Conservation (phyloP, 805 yeast species). For the Kuraishia floccosa region DNA sequence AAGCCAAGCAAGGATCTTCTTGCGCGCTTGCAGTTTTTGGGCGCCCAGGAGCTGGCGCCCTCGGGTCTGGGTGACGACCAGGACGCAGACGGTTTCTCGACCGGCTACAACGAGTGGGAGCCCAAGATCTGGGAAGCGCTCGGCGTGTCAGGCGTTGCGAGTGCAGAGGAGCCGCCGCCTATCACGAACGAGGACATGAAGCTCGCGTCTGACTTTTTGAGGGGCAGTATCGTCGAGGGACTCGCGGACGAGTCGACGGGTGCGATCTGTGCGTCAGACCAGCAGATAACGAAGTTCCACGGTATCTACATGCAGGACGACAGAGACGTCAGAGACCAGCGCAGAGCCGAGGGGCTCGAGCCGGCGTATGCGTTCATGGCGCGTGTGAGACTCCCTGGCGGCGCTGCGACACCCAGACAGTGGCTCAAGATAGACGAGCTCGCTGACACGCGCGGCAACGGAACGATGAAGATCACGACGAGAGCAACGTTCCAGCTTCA, state of each 20-base stretch:
- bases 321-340: conserved; percentile 87
- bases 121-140: conserved; percentile 75
- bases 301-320: conserved; percentile 99
- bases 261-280: conserved; percentile 82
- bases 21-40: conserved; percentile 53
- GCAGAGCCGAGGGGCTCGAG: conserved; percentile 86
- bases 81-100: conserved; percentile 90
- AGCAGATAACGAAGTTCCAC: conserved; percentile 92
- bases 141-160: conserved; percentile 73
- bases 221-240: conserved; percentile 91
- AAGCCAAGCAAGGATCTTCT: conserved; percentile 75
- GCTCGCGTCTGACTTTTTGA: conserved; percentile 69
- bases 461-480: conserved; percentile 88
- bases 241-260: conserved; percentile 77
- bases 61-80: conserved; percentile 94
- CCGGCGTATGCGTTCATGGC: conserved; percentile 98
- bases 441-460: conserved; percentile 77
- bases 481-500: conserved; percentile 96
- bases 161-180: conserved; percentile 84
- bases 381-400: conserved; percentile 91
- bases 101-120: conserved; percentile 89
- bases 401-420: conserved; percentile 77
- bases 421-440: conserved; percentile 81
- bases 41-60: conserved; percentile 63
- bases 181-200: conserved; percentile 95